Base-by-base conservation (phyloP, 352 stramenopile genomes). In the Phytophthora hybrid region DNA sequence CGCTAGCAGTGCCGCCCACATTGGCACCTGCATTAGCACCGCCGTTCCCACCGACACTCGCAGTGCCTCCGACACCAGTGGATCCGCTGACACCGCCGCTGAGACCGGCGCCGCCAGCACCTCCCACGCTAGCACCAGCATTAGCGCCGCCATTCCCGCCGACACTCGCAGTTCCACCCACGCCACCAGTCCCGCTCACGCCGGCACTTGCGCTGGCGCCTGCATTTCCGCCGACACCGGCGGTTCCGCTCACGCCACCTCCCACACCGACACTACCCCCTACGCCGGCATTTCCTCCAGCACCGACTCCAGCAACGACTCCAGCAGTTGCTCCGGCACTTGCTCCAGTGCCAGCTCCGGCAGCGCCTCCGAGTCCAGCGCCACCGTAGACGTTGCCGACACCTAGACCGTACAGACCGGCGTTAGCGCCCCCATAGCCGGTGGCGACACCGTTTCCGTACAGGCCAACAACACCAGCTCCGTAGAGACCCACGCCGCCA, bases 321-420 rank as follows among this genome's bases (percentile, higher is more conserved):
- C 23, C 23, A 57, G 51, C 10, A 16, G 6, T 41, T 41, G 34
- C 34, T 19, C 41, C 14, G 16, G 13, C 16, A 49, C 41, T 49
- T 49, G 41, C 41, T 9, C 39, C 57, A 52, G 57, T 2, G 23
- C 23, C 23, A 26, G 23, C 23, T 26, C 23, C 23, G 23, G 23
- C 23, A 26, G 23, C 23, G 23, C 23, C 23, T 26, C 23, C 23
- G 23, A 26, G 1, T 26, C 23, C 23, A 26, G 23, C 34, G 13
- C 18, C 47, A 29, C 47, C 47, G 47, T 54, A 54, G n/a, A 5
- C 47, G 19, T 54, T 54, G 47, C 47, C n/a, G 47, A 54, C 23
- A 26, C 23, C 23, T 26, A 26, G 23, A 26, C 23, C 23, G 23
- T 26, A 26, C 23, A 26, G 23, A 26, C 23, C 23, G 23, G 23